phyloP scores from a whole-genome alignment of 495 filamentous ascomycete genomes.

The Lasiosphaeria hispida region DNA sequence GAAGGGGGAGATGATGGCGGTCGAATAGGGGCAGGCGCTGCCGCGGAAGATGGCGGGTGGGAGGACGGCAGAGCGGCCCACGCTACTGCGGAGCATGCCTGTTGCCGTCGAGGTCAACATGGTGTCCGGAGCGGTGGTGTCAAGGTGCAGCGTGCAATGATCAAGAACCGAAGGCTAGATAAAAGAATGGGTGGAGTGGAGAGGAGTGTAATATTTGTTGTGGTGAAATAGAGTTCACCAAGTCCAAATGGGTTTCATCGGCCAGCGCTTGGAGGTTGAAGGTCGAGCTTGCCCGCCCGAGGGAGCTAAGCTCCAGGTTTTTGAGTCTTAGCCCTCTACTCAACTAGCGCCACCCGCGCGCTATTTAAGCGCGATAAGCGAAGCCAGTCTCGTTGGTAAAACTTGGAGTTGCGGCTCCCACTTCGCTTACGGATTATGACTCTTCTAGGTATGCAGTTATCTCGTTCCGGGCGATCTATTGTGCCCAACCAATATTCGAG shows the following conservation, averaged over 20 bases:
- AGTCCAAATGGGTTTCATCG: no score
- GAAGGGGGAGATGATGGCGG: constrained; percentile 20
- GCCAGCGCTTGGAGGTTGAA: not conserved
- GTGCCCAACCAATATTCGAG: no score
- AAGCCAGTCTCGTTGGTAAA: no score
- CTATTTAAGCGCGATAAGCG: no score
- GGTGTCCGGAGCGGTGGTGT: not conserved
- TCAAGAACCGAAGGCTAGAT: not conserved
- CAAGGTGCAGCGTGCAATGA: not conserved
- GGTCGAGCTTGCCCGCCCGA: not conserved
- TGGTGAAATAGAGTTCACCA: no score
- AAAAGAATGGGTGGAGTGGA: constrained; percentile 1
- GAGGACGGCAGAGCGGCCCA: constrained; percentile 26
- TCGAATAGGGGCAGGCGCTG: constrained; percentile 28
- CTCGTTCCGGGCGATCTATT: no score
- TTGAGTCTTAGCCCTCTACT: not conserved
- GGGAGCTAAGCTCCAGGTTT: not conserved
- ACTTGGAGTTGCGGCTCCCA: no score
- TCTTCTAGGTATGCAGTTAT: no score
- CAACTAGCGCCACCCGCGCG: no score
- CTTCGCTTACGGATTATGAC: no score
- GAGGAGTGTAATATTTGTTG: not conserved
- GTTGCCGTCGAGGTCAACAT: constrained; percentile 35
- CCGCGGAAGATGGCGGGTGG: constrained; percentile 30
- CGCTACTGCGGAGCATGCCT: constrained; percentile 32